Conservation (phyloP, 257 asterid species). For the Penstemon newberryi region DNA sequence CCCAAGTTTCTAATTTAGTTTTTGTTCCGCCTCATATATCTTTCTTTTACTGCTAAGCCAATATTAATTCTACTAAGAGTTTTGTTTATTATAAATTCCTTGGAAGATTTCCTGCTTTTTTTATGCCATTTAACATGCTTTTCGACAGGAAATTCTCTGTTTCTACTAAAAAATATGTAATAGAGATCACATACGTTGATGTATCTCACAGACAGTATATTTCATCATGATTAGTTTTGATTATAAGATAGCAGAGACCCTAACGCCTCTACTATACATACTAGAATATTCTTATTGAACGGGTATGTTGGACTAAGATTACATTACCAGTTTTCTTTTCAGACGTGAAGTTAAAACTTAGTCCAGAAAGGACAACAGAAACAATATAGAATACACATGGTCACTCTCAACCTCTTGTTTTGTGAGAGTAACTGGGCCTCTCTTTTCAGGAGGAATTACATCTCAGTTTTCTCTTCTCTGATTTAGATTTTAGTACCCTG, state of each 20-base stretch:
- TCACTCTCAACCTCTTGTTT: background rate
- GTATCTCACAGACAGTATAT: constrained; percentile 10
- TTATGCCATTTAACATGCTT: background rate
- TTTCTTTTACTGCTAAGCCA: constrained; percentile 3
- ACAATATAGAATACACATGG: background rate
- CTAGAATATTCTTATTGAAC: background rate
- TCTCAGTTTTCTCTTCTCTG: background rate
- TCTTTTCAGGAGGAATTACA: background rate
- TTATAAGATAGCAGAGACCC: constrained; percentile 3
- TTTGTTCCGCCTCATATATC: constrained; percentile 15
- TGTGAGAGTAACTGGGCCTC: background rate
- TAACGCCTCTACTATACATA: background rate
- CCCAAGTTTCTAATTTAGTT: constrained; percentile 19
- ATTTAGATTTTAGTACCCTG: constrained; percentile 4
- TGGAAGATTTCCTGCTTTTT: background rate
- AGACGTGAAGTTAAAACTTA: background rate
- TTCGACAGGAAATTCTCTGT: background rate
- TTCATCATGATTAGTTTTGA: constrained; percentile 9
- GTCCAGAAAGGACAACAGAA: background rate
- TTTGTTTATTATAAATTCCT: background rate
- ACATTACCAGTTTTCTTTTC: background rate
- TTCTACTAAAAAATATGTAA: background rate
- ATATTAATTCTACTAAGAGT: background rate
- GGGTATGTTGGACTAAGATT: background rate
- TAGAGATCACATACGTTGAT: constrained; percentile 6